phyloP scores from a whole-genome alignment of 495 filamentous ascomycete species.

The Aspergillus hancockii region DNA sequence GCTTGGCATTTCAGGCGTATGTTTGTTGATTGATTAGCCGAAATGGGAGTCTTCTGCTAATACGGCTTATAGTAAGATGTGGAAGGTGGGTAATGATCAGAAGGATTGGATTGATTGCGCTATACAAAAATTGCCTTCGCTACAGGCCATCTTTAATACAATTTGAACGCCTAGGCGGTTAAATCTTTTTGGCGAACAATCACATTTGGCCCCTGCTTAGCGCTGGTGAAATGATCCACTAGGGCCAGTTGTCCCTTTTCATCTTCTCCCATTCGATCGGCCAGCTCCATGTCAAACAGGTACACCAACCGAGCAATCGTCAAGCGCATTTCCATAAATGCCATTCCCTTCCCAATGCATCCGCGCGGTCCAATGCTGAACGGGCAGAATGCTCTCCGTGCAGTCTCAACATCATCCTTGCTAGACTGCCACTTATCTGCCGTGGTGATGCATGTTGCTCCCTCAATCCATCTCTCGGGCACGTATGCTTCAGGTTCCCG shows the following conservation, averaged over 20 bases:
- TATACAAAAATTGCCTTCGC: background rate
- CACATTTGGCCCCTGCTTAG: conserved; percentile 49
- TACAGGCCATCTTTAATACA: background rate
- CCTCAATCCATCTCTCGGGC: conserved; percentile 58
- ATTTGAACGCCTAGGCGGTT: background rate
- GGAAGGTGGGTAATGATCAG: background rate
- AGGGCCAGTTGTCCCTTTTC: conserved; percentile 41
- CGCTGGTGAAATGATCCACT: conserved; percentile 51
- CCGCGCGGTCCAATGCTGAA: conserved; percentile 59
- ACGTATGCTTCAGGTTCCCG: conserved; percentile 47
- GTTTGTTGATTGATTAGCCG: background rate
- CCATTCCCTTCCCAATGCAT: conserved; percentile 60
- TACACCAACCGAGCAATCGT: conserved; percentile 52
- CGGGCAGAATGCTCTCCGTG: conserved; percentile 51
- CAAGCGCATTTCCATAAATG: conserved; percentile 55
- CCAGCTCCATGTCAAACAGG: conserved; percentile 46
- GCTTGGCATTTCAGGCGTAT: background rate
- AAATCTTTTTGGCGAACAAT: conserved; percentile 25
- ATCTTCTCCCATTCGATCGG: conserved; percentile 43
- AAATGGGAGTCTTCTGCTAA: no score
- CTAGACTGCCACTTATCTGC: conserved; percentile 32
- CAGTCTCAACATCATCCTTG: conserved; percentile 40
- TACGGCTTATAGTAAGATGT: background rate
- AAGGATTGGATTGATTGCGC: background rate
- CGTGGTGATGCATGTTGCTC: conserved; percentile 28